Conservation (phyloP, 768 basidiomycete genomes). For the Calocybe cyanea region DNA sequence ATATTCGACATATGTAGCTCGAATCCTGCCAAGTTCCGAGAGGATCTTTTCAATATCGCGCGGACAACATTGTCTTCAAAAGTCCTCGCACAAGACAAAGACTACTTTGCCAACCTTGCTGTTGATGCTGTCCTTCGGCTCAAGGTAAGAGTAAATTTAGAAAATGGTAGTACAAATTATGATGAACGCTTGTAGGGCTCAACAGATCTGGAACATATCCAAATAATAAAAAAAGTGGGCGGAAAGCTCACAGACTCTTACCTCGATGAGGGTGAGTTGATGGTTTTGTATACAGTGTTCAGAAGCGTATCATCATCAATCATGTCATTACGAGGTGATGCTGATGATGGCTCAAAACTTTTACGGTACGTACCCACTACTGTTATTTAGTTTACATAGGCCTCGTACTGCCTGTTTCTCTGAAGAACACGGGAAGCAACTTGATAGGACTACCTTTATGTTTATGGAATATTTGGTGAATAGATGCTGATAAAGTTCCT, state of each 20-base stretch:
- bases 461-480: too few relatives aligned
- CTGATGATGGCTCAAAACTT: too few relatives aligned
- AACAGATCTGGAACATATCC: slow-evolving; percentile 95
- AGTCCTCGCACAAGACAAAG: slow-evolving; percentile 94
- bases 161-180: background rate
- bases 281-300: too few relatives aligned
- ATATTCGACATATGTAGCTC: slow-evolving; percentile 38
- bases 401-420: too few relatives aligned
- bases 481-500: too few relatives aligned
- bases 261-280: slow-evolving; percentile 78
- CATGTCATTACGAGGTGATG: too few relatives aligned
- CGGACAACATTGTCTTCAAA: slow-evolving; percentile 94
- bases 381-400: too few relatives aligned
- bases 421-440: too few relatives aligned
- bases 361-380: too few relatives aligned
- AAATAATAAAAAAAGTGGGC: slow-evolving; percentile 99
- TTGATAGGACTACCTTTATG: too few relatives aligned
- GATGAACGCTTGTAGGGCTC: slow-evolving; percentile 61
- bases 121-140: slow-evolving; percentile 94
- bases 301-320: background rate
- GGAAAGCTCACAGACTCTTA: slow-evolving; percentile 98
- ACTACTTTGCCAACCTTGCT: slow-evolving; percentile 96
- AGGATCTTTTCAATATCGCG: slow-evolving; percentile 95
- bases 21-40: slow-evolving; percentile 71
- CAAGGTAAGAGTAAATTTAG: slow-evolving; percentile 47